phyloP scores from a whole-genome alignment of 345 rosid species.

The rapeseed (Brassica napus) region DNA sequence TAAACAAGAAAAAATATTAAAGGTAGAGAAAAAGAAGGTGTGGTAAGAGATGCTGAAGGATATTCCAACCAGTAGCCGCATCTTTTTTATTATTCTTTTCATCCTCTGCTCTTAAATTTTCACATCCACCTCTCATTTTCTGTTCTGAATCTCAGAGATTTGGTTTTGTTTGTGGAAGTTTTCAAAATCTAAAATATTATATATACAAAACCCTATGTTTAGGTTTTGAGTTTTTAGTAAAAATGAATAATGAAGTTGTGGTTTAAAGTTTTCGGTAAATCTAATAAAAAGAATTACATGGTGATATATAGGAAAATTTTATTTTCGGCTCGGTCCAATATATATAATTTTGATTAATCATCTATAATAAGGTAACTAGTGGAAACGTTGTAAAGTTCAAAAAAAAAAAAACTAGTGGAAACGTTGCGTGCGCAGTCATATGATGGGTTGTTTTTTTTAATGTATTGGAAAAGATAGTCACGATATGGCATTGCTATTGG shows the following conservation, averaged over 20 bases:
- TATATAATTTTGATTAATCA: not conserved
- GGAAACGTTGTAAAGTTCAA: not conserved
- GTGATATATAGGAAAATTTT: not conserved
- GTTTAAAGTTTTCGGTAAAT: not conserved
- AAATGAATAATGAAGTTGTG: conserved; percentile 4
- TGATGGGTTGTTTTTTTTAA: conserved; percentile 3
- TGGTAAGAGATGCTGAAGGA: conserved; percentile 41
- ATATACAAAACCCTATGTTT: conserved; percentile 20
- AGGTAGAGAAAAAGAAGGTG: conserved; percentile 17
- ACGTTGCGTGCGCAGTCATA: not conserved
- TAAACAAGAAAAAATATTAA: conserved; percentile 26
- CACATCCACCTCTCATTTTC: conserved; percentile 32
- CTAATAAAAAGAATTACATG: not conserved
- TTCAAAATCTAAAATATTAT: not conserved
- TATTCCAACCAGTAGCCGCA: conserved; percentile 45
- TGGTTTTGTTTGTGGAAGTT: conserved; percentile 25
- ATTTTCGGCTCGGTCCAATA: not conserved
- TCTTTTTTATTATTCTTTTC: conserved; percentile 22
- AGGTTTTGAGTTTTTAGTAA: conserved; percentile 14
- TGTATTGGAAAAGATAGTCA: conserved; percentile 6
- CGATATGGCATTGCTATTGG: conserved; percentile 27
- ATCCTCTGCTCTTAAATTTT: conserved; percentile 5
- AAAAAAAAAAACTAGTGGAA: not conserved
- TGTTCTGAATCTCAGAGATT: conserved; percentile 23
- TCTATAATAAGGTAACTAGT: not conserved